A percentile compares a stretch with the other conserved stretches of the same genome.
Conservation (phyloP, 2,329 filamentous ascomycete species). For the Aureobasidium sp. region DNA sequence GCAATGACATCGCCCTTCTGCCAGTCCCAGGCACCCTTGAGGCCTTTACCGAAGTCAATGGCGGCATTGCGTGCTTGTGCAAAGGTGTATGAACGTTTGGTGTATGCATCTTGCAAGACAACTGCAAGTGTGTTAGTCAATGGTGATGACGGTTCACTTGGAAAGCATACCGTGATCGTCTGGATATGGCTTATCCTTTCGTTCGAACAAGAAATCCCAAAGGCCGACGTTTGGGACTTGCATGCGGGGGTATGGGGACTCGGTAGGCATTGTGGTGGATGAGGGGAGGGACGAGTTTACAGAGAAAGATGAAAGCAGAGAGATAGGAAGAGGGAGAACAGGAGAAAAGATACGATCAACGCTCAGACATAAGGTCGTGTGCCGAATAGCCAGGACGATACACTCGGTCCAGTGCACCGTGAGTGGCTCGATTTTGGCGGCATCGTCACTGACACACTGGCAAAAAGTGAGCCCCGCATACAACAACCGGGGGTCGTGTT, state of each 20-base stretch:
- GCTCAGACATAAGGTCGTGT: background rate
- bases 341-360: background rate
- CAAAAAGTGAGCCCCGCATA: background rate
- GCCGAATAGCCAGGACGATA: background rate
- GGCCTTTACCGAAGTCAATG: constrained; percentile 68
- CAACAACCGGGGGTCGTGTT: background rate
- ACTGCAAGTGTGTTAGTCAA: constrained; percentile 39
- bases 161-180: constrained; percentile 58
- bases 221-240: constrained; percentile 68
- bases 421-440: background rate
- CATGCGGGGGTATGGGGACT: constrained; percentile 56
- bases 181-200: constrained; percentile 54
- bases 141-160: background rate
- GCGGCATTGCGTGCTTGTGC: constrained; percentile 57
- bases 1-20: constrained; percentile 74
- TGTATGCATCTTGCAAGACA: constrained; percentile 69
- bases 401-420: background rate
- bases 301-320: background rate
- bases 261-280: constrained; percentile 57
- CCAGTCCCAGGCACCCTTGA: constrained; percentile 69
- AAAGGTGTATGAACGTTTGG: constrained; percentile 62
- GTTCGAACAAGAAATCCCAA: constrained; percentile 71
- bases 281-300: background rate
- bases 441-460: background rate
- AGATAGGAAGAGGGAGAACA: too few species aligned